Evolutionary conservation across 2,329 filamentous ascomycete species (phyloP), one percentile per base, ranked within the genome.

Genomic region (Elsinoe perseae): DNA sequence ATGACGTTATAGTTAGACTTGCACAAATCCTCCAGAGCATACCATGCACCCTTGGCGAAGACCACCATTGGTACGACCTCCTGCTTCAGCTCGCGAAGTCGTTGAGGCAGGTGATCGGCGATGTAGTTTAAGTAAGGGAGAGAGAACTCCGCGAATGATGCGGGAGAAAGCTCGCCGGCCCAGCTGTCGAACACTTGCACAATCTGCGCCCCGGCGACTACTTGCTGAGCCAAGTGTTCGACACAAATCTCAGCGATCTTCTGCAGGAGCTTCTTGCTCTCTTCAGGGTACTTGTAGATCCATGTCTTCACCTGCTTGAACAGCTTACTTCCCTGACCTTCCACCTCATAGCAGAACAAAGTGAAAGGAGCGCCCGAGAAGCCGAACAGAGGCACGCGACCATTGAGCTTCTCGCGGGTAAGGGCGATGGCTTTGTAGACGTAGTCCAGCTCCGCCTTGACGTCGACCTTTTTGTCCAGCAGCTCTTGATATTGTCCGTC

Each of bases 361-460:
- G 93, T 98, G 89, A 93, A 98, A 0, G 93, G 93, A 6, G 93
- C 91, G 56, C 93, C 93, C 66, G 91, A 96, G 76, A 98, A 98
- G 32, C 93, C 93, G 69, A 95, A 95, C 62, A 98, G 74, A 4
- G 93, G 93, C 28, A 98, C 93, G 44, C 90, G 80, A 0, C 93
- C 93, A 48, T 84, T 79, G 54, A 98, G 75, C 77, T 95, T 96
- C 70, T 88, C 80, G 63, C 93, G 80, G 23, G 93, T 97, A 66
- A 96, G 71, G 0, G 90, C 95, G 61, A 98, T 95, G 16, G 92
- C 93, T 67, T 91, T 85, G 79, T 96, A 98, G 10, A 98, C 93
- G 69, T 98, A 98, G 66, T 87, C 86, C 60, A 98, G 76, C 71
- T 93, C 89, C 60, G 82, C 79, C 63, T 85, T 83, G 20, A 95